Evolutionary conservation across 139 green algal genomes (phyloP).

Genomic region (Chlorella vulgaris): DNA sequence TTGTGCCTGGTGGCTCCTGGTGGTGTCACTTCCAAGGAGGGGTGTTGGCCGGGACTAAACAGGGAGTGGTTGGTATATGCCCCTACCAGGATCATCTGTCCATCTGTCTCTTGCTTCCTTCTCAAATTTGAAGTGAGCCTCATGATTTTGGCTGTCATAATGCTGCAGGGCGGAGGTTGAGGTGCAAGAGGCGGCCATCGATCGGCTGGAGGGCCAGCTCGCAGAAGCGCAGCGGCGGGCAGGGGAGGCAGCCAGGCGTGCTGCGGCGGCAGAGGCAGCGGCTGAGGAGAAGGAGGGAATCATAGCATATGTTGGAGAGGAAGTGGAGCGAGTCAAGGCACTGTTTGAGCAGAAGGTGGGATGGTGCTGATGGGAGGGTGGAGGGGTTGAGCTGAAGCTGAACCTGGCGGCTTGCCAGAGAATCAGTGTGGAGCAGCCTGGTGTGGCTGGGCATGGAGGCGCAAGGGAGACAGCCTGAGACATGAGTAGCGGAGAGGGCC

Average conservation of each 20-base stretch:
- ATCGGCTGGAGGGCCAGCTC: conserved; percentile 33
- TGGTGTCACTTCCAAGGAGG: neutral
- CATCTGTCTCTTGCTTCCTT: neutral
- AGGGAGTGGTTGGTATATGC: neutral
- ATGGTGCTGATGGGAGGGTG: neutral
- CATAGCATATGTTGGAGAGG: conserved; percentile 50
- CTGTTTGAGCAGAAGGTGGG: conserved; percentile 56
- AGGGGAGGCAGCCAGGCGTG: conserved; percentile 21
- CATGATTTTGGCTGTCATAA: neutral
- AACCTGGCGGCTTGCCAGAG: too few relatives aligned
- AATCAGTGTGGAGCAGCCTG: neutral
- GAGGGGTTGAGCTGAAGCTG: too few relatives aligned
- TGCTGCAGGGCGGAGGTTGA: conserved; percentile 45
- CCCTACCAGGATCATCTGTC: neutral
- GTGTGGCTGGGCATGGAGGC: neutral
- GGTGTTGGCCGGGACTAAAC: neutral
- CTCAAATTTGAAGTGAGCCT: neutral
- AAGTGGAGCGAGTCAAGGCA: conserved; percentile 58
- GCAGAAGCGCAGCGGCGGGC: conserved; percentile 24
- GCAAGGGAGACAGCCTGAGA: too few relatives aligned
- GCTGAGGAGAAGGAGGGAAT: conserved; percentile 49
- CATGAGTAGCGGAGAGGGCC: too few relatives aligned
- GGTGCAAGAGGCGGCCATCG: conserved; percentile 36
- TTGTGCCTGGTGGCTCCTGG: neutral
- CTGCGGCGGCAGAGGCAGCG: conserved; percentile 5